phyloP scores from a whole-genome alignment of 1,284 basidiomycete species.

The Trametes pubescens region DNA sequence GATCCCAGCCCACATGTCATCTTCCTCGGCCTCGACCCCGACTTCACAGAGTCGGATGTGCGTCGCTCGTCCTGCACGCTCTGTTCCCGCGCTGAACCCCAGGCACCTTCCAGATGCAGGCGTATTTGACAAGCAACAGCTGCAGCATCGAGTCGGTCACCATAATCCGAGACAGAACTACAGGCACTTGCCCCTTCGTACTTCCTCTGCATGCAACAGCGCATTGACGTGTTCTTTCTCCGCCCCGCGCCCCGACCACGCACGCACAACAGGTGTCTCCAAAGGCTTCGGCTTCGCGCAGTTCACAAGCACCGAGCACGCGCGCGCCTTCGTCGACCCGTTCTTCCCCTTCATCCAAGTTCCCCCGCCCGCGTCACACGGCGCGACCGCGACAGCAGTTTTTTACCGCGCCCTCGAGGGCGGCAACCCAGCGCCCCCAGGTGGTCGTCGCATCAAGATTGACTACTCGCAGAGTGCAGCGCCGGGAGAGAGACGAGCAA shows the following conservation, averaged over 20 bases:
- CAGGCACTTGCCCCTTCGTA: slow-evolving; percentile 91
- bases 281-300: slow-evolving; percentile 96
- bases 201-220: slow-evolving; percentile 61
- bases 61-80: slow-evolving; percentile 44
- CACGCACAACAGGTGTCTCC: slow-evolving; percentile 72
- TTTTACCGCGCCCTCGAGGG: slow-evolving; percentile 77
- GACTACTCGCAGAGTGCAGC: slow-evolving; percentile 87
- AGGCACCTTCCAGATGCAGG: slow-evolving; percentile 64
- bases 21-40: slow-evolving; percentile 88
- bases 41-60: slow-evolving; percentile 91
- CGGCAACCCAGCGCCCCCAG: slow-evolving; percentile 58
- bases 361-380: slow-evolving; percentile 84
- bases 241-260: slow-evolving; percentile 36
- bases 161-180: slow-evolving; percentile 92
- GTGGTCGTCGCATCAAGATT: slow-evolving; percentile 86
- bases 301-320: slow-evolving; percentile 84
- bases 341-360: slow-evolving; percentile 86
- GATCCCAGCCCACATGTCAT: slow-evolving; percentile 90
- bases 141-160: slow-evolving; percentile 85
- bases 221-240: slow-evolving; percentile 71
- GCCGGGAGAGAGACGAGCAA: slow-evolving; percentile 69
- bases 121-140: slow-evolving; percentile 76
- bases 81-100: not conserved
- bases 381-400: slow-evolving; percentile 71
- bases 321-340: slow-evolving; percentile 86